These are phyloP conservation scores for Alternaria ethzedia DNA, from an alignment of 2,329 filamentous ascomycete species.

Conservation along the genomic window DNA sequence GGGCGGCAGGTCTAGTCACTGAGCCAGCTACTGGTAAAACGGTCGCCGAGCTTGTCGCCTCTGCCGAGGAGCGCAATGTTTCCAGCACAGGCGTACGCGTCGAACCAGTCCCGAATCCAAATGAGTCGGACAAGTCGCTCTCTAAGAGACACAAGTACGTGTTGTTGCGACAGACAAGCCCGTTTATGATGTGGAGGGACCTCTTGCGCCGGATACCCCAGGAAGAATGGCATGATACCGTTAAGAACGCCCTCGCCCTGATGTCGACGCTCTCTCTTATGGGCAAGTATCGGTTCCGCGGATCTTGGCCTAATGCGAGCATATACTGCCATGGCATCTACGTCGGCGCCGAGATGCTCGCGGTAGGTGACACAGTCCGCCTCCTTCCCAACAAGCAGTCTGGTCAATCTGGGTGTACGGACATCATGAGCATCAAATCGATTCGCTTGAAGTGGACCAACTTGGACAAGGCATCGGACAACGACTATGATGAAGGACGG, in stretches of 20 bases:
- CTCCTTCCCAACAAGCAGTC: conserved; percentile 42
- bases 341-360: conserved; percentile 63
- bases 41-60: conserved; percentile 54
- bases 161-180: conserved; percentile 60
- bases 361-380: conserved; percentile 61
- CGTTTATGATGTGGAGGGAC: conserved; percentile 61
- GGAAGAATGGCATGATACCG: conserved; percentile 59
- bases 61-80: conserved; percentile 51
- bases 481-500: conserved; percentile 54
- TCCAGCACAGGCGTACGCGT: conserved; percentile 63
- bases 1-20: conserved; percentile 64
- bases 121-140: conserved; percentile 57
- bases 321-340: conserved; percentile 63
- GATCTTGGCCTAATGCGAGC: conserved; percentile 60
- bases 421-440: conserved; percentile 61
- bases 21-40: conserved; percentile 56
- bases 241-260: conserved; percentile 60
- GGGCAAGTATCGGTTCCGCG: conserved; percentile 60
- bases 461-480: conserved; percentile 55
- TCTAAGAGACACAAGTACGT: conserved; percentile 64
- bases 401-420: conserved; percentile 47
- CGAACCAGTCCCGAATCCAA: conserved; percentile 62
- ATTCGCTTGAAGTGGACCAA: conserved; percentile 59
- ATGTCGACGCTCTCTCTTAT: conserved; percentile 61
- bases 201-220: conserved; percentile 53